A percentile compares a stretch with the other conserved stretches of the same genome.
These are phyloP conservation scores for Colletotrichum eleusines DNA, from an alignment of 2,329 filamentous ascomycete species.

Conservation along the genomic window DNA sequence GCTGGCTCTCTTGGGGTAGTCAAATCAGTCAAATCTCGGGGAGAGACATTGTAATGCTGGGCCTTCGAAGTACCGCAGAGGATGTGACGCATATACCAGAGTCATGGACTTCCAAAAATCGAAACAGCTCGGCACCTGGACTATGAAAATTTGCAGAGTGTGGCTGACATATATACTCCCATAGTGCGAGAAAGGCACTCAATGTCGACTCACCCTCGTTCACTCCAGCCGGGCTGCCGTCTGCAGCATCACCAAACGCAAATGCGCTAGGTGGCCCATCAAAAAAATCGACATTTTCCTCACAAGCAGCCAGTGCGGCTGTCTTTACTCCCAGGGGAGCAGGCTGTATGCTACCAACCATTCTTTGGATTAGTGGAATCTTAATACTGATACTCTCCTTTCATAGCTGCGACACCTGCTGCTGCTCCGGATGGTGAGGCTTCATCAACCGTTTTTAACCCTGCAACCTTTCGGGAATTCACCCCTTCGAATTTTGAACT, in stretches of 20 bases:
- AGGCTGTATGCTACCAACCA: slow-evolving; percentile 52
- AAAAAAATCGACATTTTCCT: slow-evolving; percentile 85
- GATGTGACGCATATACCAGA: neutral
- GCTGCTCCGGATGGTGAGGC: slow-evolving; percentile 54
- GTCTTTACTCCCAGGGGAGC: slow-evolving; percentile 81
- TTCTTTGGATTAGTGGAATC: neutral
- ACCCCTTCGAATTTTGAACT: slow-evolving; percentile 68
- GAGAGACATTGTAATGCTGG: neutral
- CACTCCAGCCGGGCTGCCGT: slow-evolving; percentile 71
- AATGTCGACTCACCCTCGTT: slow-evolving; percentile 98
- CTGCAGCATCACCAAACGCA: slow-evolving; percentile 43
- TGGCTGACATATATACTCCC: slow-evolving; percentile 24
- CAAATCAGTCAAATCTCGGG: neutral
- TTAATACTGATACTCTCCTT: neutral
- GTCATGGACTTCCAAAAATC: neutral
- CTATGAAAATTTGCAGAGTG: neutral
- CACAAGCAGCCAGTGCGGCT: slow-evolving; percentile 89
- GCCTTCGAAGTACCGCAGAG: neutral
- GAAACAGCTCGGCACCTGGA: neutral
- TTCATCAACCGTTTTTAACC: slow-evolving; percentile 63
- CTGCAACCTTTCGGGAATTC: slow-evolving; percentile 69
- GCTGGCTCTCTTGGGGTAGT: neutral
- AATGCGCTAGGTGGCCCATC: slow-evolving; percentile 53
- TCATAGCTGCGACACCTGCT: slow-evolving; percentile 35
- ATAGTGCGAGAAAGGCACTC: slow-evolving; percentile 77